These are phyloP conservation scores for Neonectria ditissima DNA, from an alignment of 2,329 filamentous ascomycete species.

Conservation along the genomic window DNA sequence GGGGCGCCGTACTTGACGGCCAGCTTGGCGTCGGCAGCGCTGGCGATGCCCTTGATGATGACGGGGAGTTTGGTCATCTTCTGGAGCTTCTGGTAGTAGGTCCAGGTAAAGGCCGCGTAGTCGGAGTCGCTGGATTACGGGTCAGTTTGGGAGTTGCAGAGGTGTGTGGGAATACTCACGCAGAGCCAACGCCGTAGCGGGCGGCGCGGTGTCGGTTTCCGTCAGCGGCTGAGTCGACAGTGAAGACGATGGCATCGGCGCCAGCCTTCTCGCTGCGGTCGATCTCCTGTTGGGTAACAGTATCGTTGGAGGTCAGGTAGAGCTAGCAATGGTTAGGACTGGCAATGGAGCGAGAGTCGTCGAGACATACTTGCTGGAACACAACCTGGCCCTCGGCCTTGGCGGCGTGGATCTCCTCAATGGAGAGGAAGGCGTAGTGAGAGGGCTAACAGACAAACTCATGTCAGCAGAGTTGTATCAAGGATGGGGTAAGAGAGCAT, in stretches of 20 bases:
- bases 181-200: constrained; percentile 54
- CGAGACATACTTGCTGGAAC: constrained; percentile 51
- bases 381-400: constrained; percentile 52
- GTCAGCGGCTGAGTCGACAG: constrained; percentile 54
- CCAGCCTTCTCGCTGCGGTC: constrained; percentile 49
- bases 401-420: constrained; percentile 53
- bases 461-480: not conserved
- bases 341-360: not conserved
- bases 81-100: constrained; percentile 51
- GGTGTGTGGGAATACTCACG: constrained; percentile 35
- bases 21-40: constrained; percentile 51
- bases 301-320: constrained; percentile 49
- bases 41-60: constrained; percentile 56
- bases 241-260: constrained; percentile 53
- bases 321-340: constrained; percentile 29
- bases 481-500: not conserved
- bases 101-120: constrained; percentile 49
- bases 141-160: constrained; percentile 23
- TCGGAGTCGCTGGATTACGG: constrained; percentile 35
- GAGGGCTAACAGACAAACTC: constrained; percentile 44
- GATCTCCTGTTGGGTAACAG: constrained; percentile 48
- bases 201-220: constrained; percentile 56
- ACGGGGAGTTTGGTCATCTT: constrained; percentile 53
- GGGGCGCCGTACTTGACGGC: constrained; percentile 48
- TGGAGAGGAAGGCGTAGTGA: constrained; percentile 48